Evolutionary conservation across 805 yeast genomes (phyloP), one percentile per base, ranked within the genome.

Genomic region (Schwanniomyces yamadae): DNA sequence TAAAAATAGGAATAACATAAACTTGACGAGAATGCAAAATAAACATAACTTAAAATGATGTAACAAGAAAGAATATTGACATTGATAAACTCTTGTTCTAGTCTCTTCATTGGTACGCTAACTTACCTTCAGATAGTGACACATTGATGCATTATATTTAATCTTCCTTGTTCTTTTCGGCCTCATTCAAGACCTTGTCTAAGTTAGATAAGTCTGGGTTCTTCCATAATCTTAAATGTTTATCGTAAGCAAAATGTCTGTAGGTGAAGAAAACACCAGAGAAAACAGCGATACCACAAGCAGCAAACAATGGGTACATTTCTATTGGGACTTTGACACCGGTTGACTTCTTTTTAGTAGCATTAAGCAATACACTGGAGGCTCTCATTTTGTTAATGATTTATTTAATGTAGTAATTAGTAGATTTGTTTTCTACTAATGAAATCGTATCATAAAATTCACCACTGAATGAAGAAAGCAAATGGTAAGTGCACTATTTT

Each of bases 261-360:
- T 68, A 68, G 42, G 74, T 68, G 63, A 68, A 68, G 55, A 48
- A 65, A 39, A 44, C 35, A 36, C 64, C 69, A 6, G 73, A 66
- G 23, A 37, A 45, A 41, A 59, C 37, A 18, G 74, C 74, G 20
- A 65, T 69, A 34, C 61, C 71, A 23, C 62, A 59, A 36, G 71
- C 71, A 41, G 68, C 71, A 41, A 68, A 68, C 54, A 68, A 66
- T 44, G 74, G 74, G 57, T 59, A 63, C 74, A 68, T 61, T 52
- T 68, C 74, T 25, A 66, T 61, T 18, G 74, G 74, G 20, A 57
- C 47, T 27, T 16, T 15, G 15, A 46, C 23, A 40, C 44, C 42
- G n/a, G 50, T 40, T 29, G 39, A 42, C 42, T 48, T 46, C 50
- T 61, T 62, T 49, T 61, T 63, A 48, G 72, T 65, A 34, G 68